Base-by-base conservation (phyloP, 192 early-diverging fungal genomes). In the Lobosporangium transversale region DNA sequence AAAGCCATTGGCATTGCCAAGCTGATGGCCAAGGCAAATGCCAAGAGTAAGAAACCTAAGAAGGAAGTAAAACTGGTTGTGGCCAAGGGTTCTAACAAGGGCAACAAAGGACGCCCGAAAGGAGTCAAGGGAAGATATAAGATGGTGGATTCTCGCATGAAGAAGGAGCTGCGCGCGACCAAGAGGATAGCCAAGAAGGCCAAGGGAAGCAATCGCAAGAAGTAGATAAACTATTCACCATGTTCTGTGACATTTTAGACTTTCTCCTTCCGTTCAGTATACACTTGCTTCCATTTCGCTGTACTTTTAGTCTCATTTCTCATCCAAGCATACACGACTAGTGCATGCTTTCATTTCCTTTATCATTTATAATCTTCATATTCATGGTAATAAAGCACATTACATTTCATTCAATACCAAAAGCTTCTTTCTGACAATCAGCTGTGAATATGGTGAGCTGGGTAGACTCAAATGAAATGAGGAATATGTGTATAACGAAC, bases 91-190 rank as follows among this genome's bases (percentile, higher is more conserved):
- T 54, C 68, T 31, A 94, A 96, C 80, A 88, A 87, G 42, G 95
- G 90, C 56, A 71, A 93, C 56, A 84, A 96, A 75, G 98, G 98
- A 26, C 88, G 98, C 30, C 98, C 98, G 9, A 92, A 91, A 80
- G 98, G 98, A 65, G 91, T 98, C 80, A 99, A 98, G 89, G 98
- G 98, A 75, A 82, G 91, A 60, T 97, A 96, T 83, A 92, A 91
- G 91, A 98, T 98, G 97, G 95, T 98, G 5, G 97, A 98, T 82
- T 78, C 89, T 60, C 85, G 94, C 43, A 97, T 98, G 95, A 97
- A 97, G 90, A 97, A 95, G 83, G 97, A 97, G 71, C 79, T 94
- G 73, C 88, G 93, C 30, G 94, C 95, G 1, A 68, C 84, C 53
- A 97, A 96, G 86, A 81, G 91, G 58, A 80, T 82, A 60, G 88